A percentile compares a stretch with the other conserved stretches of the same genome.
phyloP scores from a whole-genome alignment of 1,139 yeast genomes.

The Hansenula lynferdii region DNA sequence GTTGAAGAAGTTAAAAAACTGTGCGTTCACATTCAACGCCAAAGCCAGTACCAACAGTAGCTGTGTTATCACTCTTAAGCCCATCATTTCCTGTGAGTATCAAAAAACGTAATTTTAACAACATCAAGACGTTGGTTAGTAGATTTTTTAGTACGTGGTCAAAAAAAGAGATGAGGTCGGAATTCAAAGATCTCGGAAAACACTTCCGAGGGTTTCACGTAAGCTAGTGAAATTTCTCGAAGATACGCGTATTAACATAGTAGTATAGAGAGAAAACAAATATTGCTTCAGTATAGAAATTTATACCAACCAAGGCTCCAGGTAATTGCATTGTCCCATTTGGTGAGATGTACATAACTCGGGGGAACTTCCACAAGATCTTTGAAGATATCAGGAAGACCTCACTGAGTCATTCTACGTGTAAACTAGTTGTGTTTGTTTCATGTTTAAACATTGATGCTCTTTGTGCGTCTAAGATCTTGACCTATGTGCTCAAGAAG shows the following conservation, averaged over 20 bases:
- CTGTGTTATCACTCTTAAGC: not conserved
- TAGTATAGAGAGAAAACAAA: not conserved
- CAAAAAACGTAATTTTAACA: no score
- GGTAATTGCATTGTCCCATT: not conserved
- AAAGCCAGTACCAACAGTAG: slow-evolving; percentile 1
- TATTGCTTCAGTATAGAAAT: no score
- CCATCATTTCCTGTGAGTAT: no score
- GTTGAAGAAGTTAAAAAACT: slow-evolving; percentile 23
- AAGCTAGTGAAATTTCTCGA: not conserved
- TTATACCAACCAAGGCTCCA: not conserved
- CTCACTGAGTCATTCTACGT: slow-evolving; percentile 81
- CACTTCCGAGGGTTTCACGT: slow-evolving; percentile 1
- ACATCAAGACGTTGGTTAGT: no score
- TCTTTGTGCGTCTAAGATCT: slow-evolving; percentile 79
- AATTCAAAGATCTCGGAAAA: not conserved
- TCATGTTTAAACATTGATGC: slow-evolving; percentile 92
- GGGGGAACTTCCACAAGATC: slow-evolving; percentile 53
- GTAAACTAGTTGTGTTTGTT: slow-evolving; percentile 83
- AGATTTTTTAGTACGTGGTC: not conserved
- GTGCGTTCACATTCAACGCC: slow-evolving; percentile 12
- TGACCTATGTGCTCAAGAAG: slow-evolving; percentile 65
- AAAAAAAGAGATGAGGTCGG: not conserved
- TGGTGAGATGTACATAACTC: slow-evolving; percentile 53
- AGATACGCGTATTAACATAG: slow-evolving; percentile 1
- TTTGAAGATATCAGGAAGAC: slow-evolving; percentile 56